Evolutionary conservation across 257 asterid species (phyloP), one percentile per base, ranked within the genome.

Genomic region (Parsonsia alboflavescens): DNA sequence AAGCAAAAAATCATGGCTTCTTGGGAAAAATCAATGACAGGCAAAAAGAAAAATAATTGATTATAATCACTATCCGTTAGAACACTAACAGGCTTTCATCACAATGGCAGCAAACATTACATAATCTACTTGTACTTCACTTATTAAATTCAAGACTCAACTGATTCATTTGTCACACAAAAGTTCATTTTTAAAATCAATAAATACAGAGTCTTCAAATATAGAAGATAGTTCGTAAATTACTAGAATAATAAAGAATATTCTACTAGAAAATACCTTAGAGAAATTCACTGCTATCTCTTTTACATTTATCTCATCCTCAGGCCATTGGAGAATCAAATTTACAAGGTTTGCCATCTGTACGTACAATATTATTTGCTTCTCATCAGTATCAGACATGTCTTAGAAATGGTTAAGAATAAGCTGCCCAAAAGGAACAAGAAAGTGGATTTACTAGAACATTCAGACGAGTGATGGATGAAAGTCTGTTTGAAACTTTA

Each of bases 321-420:
- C 91, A 21, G 91, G 86, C 88, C 86, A 87, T 65, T 87, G 91
- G 80, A 92, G 98, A 75, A 92, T 90, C 83, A 89, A 78, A 72
- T 74, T 83, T 73, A 92, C 91, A 70, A 95, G 98, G 89, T 88
- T 89, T 73, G 98, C 99, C 97, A 95, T 92, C 83, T 95, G 99
- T 54, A 97, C 98, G 28, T 95, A 95, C 85, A 92, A 73, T 45
- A 95, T 82, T 81, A 92, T 74, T 80, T 90, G 96, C 75, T 90
- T 80, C 90, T 90, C 96, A 36, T 85, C 82, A 53, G 92, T 80
- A 42, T 89, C 93, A 24, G 91, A 79, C 78, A 92, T 89, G 78
- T 95, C 98, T 93, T 76, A 57, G 68, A 54, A 77, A 76, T 78
- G 69, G 88, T 88, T 74, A 84, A 86, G 91, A 75, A 61, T 71